A percentile compares a stretch with the other conserved stretches of the same genome.
These are phyloP conservation scores for Fusarium concolor DNA, from an alignment of 2,329 filamentous ascomycete species.

Conservation along the genomic window DNA sequence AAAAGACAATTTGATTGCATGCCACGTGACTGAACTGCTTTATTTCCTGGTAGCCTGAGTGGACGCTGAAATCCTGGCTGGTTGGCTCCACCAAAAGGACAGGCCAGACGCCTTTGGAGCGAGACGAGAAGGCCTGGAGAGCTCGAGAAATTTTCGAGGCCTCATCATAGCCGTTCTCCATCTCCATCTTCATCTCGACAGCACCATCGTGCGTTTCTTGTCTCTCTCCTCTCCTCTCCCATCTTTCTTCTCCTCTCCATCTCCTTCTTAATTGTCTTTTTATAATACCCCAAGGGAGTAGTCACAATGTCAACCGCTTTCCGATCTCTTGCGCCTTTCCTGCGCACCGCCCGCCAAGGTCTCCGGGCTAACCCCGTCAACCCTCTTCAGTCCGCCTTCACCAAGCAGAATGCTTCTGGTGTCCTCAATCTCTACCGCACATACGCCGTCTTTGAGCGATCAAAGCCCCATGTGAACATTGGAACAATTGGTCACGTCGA, in stretches of 20 bases:
- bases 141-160: conserved; percentile 55
- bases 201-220: conserved; percentile 40
- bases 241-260: conserved; percentile 29
- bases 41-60: conserved; percentile 28
- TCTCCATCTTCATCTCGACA: conserved; percentile 35
- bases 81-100: conserved; percentile 35
- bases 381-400: conserved; percentile 79
- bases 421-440: conserved; percentile 74
- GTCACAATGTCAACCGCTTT: conserved; percentile 82
- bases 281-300: conserved; percentile 36
- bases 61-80: conserved; percentile 28
- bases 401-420: conserved; percentile 70
- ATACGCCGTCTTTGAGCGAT: conserved; percentile 82
- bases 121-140: conserved; percentile 31
- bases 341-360: conserved; percentile 83
- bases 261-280: conserved; percentile 44
- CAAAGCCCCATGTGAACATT: conserved; percentile 98
- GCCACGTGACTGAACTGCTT: conserved; percentile 42
- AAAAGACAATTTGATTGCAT: not conserved
- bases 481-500: conserved; percentile 99
- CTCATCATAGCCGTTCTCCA: conserved; percentile 41
- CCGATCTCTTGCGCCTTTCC: conserved; percentile 80
- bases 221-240: conserved; percentile 17
- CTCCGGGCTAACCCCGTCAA: conserved; percentile 77
- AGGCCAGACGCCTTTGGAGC: conserved; percentile 20